phyloP scores from a whole-genome alignment of 169 alveolate genomes.

The Plasmodium sp. region DNA sequence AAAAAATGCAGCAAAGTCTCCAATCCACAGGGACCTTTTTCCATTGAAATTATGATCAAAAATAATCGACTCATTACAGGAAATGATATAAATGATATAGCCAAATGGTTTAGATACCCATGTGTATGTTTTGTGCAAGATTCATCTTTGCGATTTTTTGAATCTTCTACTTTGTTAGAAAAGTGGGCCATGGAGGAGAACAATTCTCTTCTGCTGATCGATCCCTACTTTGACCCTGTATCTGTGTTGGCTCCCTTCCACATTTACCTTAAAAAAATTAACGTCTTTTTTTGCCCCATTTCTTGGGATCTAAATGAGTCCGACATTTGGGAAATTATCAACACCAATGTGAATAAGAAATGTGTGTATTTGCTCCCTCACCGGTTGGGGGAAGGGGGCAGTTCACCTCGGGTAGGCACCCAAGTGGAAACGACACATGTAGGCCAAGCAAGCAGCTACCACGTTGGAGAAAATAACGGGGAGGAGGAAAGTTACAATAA shows the following conservation, averaged over 20 bases:
- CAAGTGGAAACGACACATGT: background rate
- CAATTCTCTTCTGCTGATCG: conserved; percentile 37
- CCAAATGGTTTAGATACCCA: conserved; percentile 54
- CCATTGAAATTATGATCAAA: conserved; percentile 61
- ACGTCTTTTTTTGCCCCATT: conserved; percentile 43
- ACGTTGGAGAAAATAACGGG: background rate
- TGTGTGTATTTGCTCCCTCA: conserved; percentile 21
- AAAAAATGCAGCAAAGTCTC: conserved; percentile 50
- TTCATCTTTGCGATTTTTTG: conserved; percentile 54
- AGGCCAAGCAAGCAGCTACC: background rate
- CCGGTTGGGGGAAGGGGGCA: background rate
- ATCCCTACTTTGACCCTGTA: conserved; percentile 52
- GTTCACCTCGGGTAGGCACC: background rate
- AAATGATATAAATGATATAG: conserved; percentile 34
- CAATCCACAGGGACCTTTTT: conserved; percentile 66
- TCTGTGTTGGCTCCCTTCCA: conserved; percentile 35
- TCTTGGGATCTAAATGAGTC: conserved; percentile 38
- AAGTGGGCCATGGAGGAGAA: conserved; percentile 57
- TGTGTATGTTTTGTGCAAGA: conserved; percentile 74
- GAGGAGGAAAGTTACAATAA: conserved; percentile 1
- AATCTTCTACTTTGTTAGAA: conserved; percentile 40
- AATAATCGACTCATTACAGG: conserved; percentile 61
- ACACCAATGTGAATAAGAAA: conserved; percentile 12
- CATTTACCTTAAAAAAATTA: conserved; percentile 33
- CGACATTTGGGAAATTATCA: conserved; percentile 25